Evolutionary conservation across 768 basidiomycete genomes (phyloP).

Genomic region (Pleurotus ostreatus): DNA sequence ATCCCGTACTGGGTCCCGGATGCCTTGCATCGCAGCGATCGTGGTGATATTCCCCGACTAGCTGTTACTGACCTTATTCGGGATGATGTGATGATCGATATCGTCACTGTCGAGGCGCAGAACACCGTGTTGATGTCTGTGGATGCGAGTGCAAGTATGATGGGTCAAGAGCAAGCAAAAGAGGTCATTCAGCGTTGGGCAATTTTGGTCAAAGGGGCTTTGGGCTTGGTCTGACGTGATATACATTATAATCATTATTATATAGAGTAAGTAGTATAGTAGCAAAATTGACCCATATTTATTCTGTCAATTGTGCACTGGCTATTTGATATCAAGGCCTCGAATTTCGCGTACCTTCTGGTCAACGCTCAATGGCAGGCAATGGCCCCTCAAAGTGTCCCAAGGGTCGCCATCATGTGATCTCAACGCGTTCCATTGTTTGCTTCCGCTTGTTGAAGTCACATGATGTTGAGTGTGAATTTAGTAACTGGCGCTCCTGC

Average conservation of each 20-base stretch:
- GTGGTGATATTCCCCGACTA: conserved; percentile 15
- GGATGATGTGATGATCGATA: conserved; percentile 28
- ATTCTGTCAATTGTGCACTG: no score
- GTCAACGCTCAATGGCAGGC: no score
- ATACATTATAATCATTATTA: not conserved
- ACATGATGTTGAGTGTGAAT: conserved; percentile 5
- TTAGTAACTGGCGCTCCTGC: not conserved
- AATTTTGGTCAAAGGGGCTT: conserved; percentile 4
- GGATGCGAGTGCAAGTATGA: conserved; percentile 21
- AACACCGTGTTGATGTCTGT: conserved; percentile 29
- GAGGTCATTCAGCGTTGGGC: conserved; percentile 21
- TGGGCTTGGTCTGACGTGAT: not conserved
- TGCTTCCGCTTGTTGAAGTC: not conserved
- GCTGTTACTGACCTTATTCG: conserved; percentile 19
- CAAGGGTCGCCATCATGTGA: conserved; percentile 1
- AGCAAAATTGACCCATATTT: not conserved
- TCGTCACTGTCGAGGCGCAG: conserved; percentile 17
- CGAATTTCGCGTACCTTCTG: no score
- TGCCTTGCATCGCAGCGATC: conserved; percentile 7
- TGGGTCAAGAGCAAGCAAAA: conserved; percentile 19
- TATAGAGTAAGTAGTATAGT: not conserved
- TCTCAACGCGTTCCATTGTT: not conserved
- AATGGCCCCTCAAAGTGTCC: not conserved
- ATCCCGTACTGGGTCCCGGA: conserved; percentile 31
- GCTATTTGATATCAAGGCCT: not conserved